Evolutionary conservation across 2,329 filamentous ascomycete species (phyloP).

Genomic region (Orbilia javanica): DNA sequence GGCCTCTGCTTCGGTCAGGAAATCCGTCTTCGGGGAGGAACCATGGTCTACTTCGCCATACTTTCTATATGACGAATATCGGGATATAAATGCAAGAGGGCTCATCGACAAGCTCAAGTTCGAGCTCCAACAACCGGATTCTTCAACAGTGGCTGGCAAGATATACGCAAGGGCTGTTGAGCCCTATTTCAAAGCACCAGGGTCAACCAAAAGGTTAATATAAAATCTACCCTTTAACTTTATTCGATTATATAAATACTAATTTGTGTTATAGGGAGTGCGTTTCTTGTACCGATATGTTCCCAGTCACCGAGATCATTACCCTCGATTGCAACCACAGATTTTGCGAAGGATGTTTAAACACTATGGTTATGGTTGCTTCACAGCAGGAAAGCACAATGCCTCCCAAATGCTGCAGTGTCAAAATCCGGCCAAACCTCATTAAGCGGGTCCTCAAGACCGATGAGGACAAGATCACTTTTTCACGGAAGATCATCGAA

Average conservation of each 20-base stretch:
- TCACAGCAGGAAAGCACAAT: conserved; percentile 52
- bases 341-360: conserved; percentile 47
- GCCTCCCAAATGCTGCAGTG: conserved; percentile 53
- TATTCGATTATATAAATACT: not conserved
- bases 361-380: conserved; percentile 43
- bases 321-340: conserved; percentile 40
- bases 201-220: conserved; percentile 40
- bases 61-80: conserved; percentile 50
- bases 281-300: conserved; percentile 52
- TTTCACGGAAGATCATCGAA: conserved; percentile 53
- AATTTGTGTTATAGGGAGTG: conserved; percentile 37
- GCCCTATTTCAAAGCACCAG: conserved; percentile 47
- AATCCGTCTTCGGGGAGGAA: conserved; percentile 43
- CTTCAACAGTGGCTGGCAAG: conserved; percentile 23
- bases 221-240: not conserved
- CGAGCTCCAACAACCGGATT: conserved; percentile 38
- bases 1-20: conserved; percentile 45
- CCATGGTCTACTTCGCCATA: conserved; percentile 43
- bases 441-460: conserved; percentile 50
- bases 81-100: conserved; percentile 27
- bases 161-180: conserved; percentile 52
- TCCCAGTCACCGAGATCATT: conserved; percentile 35
- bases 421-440: conserved; percentile 29
- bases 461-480: conserved; percentile 45
- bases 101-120: conserved; percentile 49